Evolutionary conservation across 352 stramenopile genomes (phyloP).

Genomic region (Globisporangium polare): DNA sequence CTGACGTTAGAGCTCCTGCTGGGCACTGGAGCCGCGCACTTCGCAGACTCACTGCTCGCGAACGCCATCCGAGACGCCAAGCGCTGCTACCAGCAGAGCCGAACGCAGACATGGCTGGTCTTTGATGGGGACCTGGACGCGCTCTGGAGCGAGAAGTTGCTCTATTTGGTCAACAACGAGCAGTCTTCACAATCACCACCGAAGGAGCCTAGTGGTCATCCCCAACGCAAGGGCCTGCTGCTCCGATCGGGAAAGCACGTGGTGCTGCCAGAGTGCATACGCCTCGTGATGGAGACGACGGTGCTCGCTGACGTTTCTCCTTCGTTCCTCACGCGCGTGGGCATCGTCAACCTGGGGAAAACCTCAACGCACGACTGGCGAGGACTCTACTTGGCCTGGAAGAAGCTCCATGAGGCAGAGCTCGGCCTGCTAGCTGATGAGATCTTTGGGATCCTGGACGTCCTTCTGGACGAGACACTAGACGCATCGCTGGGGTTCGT

Average conservation of each 20-base stretch:
- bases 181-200: background rate
- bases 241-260: conserved; percentile 37
- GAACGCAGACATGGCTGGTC: conserved; percentile 52
- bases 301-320: conserved; percentile 41
- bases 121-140: conserved; percentile 55
- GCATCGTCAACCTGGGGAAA: conserved; percentile 32
- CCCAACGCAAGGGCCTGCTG: conserved; percentile 24
- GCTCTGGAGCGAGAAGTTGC: conserved; percentile 45
- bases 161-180: conserved; percentile 27
- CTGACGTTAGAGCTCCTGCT: conserved; percentile 31
- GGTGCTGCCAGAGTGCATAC: conserved; percentile 27
- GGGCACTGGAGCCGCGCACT: conserved; percentile 14
- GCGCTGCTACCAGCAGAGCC: conserved; percentile 9
- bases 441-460: conserved; percentile 40
- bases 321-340: conserved; percentile 44
- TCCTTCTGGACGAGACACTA: conserved; percentile 42
- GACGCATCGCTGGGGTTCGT: conserved; percentile 43
- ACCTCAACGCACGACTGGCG: conserved; percentile 15
- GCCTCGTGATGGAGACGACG: conserved; percentile 54
- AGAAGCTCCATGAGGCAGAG: conserved; percentile 19
- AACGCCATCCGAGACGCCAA: conserved; percentile 51
- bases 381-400: conserved; percentile 45
- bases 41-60: conserved; percentile 29
- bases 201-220: background rate
- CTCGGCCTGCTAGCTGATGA: conserved; percentile 29